phyloP scores from a whole-genome alignment of 2,329 filamentous ascomycete genomes.

The Pseudovirgaria hyperparasitica region DNA sequence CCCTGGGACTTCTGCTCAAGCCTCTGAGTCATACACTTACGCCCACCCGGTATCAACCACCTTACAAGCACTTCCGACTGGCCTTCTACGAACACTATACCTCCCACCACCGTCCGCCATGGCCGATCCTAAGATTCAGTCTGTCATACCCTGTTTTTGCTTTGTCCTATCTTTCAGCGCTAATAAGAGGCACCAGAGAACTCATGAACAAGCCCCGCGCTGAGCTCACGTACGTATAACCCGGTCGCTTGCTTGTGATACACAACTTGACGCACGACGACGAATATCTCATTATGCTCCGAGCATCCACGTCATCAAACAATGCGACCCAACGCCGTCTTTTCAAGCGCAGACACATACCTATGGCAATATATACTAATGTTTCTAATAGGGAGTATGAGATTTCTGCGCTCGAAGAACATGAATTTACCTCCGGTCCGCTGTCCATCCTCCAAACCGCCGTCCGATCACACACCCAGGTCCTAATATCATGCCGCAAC shows the following conservation, averaged over 20 bases:
- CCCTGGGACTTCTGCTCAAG: too few relatives aligned
- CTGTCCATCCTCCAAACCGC: conserved; percentile 94
- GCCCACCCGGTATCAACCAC: too few relatives aligned
- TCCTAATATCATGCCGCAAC: conserved; percentile 94
- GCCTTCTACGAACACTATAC: too few relatives aligned
- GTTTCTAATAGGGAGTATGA: conserved; percentile 62
- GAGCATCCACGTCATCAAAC: conserved; percentile 6
- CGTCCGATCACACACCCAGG: conserved; percentile 86
- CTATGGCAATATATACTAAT: conserved; percentile 9
- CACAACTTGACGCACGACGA: not conserved
- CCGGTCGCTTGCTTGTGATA: conserved; percentile 4
- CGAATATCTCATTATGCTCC: conserved; percentile 9
- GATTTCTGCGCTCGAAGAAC: conserved; percentile 67
- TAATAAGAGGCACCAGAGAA: conserved; percentile 47
- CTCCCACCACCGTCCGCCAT: too few relatives aligned
- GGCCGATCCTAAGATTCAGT: conserved; percentile 33
- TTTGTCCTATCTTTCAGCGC: not conserved
- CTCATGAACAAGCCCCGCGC: conserved; percentile 77
- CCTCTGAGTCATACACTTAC: too few relatives aligned
- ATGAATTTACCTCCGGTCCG: conserved; percentile 68
- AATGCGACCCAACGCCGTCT: conserved; percentile 4
- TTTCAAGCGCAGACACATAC: too few relatives aligned
- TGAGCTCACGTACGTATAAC: conserved; percentile 69
- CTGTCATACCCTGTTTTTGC: conserved; percentile 7
- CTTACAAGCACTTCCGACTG: too few relatives aligned